Evolutionary conservation across 352 stramenopile genomes (phyloP).

Genomic region (Phytophthora multivora): DNA sequence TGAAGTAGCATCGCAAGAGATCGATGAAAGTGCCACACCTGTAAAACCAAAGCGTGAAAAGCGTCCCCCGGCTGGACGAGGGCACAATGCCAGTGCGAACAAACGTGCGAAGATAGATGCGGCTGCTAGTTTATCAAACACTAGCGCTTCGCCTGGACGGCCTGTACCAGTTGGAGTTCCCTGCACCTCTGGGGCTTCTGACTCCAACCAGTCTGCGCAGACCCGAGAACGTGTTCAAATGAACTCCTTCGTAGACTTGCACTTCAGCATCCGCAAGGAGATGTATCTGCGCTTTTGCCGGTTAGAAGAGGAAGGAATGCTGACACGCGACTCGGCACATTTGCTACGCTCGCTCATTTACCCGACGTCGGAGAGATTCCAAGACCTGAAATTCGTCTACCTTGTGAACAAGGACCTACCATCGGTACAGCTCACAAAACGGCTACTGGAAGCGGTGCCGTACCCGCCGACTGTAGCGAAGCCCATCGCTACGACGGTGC

Average conservation of each 20-base stretch:
- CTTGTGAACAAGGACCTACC: constrained; percentile 86
- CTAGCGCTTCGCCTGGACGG: constrained; percentile 11
- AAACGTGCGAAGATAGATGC: constrained; percentile 44
- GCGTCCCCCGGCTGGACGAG: constrained; percentile 18
- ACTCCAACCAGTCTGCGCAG: constrained; percentile 35
- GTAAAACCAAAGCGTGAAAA: constrained; percentile 44
- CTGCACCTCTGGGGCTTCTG: constrained; percentile 2
- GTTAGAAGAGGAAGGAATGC: constrained; percentile 74
- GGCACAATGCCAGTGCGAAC: constrained; percentile 6
- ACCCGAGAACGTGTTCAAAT: constrained; percentile 64
- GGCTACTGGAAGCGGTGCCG: constrained; percentile 73
- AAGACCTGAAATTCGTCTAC: constrained; percentile 90
- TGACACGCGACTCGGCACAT: constrained; percentile 73
- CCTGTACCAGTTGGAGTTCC: constrained; percentile 3
- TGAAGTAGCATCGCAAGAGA: constrained; percentile 77
- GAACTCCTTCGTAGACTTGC: constrained; percentile 82
- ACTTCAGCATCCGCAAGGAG: constrained; percentile 87
- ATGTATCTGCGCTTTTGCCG: constrained; percentile 87
- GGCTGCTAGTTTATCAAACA: constrained; percentile 21
- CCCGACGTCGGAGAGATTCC: constrained; percentile 80
- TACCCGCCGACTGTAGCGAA: constrained; percentile 40
- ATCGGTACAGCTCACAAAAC: constrained; percentile 76
- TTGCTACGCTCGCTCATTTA: constrained; percentile 81
- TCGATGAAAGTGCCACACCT: constrained; percentile 32
- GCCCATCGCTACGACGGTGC: constrained; percentile 32